Base-by-base conservation (phyloP, 169 alveolate genomes). In the Eimeria acervulina region DNA sequence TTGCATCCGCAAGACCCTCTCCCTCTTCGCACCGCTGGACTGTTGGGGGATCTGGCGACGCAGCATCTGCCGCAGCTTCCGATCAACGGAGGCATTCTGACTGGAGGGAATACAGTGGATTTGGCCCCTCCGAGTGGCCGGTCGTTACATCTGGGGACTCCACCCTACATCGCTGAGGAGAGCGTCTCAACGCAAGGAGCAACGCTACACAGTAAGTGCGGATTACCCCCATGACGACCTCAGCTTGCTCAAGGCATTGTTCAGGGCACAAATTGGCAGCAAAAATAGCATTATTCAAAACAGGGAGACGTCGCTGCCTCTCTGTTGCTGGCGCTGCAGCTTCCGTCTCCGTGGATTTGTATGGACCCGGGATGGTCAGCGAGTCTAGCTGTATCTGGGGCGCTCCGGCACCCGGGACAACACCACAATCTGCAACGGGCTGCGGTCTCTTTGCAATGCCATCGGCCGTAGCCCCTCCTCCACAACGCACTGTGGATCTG, bases 381-480 rank as follows among this genome's bases (percentile, higher is more conserved):
- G 93, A 85, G 68, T 52, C 81, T 85, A 52, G 80, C 80, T 40
- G 68, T 38, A 38, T 61, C 59, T 85, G 93, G 93, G 80, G 81
- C 74, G 63, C 80, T 36, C 80, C 93, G 80, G 66, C 80, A 36
- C 55, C 68, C 81, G 93, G 93, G 55, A 28, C 78, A 36, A 52
- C 93, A 51, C 74, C 76, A 44, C 88, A 44, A 28, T 38, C 80
- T 55, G 52, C 93, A 85, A 61, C 80, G 36, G 93, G 93, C 55
- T 59, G 80, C 80, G 80, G 93, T 70, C 47, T 85, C 80, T 44
- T 52, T 61, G 93, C 78, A 59, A 52, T 85, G 93, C 93, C 93
- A 85, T 61, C 93, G 36, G 74, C 80, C 78, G 78, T 85, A 44
- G 55, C 93, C 40, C 47, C n/a, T 36, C 63, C 93, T 36, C 93